phyloP scores from a whole-genome alignment of 805 yeast genomes.

The Babjeviella inositovora region DNA sequence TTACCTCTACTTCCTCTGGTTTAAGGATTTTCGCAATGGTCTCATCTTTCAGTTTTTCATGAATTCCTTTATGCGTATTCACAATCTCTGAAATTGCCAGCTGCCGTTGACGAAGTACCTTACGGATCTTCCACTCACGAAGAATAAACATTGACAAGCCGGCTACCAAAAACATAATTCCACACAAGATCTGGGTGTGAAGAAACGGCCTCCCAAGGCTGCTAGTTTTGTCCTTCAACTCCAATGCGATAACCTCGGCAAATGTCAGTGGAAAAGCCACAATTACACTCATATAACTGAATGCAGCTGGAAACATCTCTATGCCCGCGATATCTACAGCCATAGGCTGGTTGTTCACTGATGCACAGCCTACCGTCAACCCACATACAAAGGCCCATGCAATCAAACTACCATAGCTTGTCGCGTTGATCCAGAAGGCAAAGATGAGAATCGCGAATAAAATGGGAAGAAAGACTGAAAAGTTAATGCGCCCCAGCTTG shows the following conservation, averaged over 20 bases:
- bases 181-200: conserved; percentile 21
- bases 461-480: conserved; percentile 17
- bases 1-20: too few relatives aligned
- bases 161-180: conserved; percentile 12
- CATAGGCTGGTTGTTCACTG: too few relatives aligned
- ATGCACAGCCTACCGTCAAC: conserved; percentile 24
- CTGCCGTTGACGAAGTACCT: too few relatives aligned
- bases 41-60: too few relatives aligned
- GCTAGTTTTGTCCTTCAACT: conserved; percentile 14
- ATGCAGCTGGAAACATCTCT: too few relatives aligned
- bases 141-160: too few relatives aligned
- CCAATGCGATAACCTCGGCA: conserved; percentile 39
- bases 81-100: too few relatives aligned
- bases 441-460: conserved; percentile 19
- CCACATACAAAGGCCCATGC: conserved; percentile 27
- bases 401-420: conserved; percentile 18
- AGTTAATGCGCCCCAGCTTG: conserved; percentile 25
- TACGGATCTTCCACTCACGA: too few relatives aligned
- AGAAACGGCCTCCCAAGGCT: conserved; percentile 15
- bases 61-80: too few relatives aligned
- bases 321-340: too few relatives aligned
- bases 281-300: conserved; percentile 14
- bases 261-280: conserved; percentile 18
- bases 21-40: too few relatives aligned
- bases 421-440: conserved; percentile 31